A percentile compares a stretch with the other conserved stretches of the same genome.
phyloP scores from a whole-genome alignment of 2,329 filamentous ascomycete species.

The Fusarium palustre region DNA sequence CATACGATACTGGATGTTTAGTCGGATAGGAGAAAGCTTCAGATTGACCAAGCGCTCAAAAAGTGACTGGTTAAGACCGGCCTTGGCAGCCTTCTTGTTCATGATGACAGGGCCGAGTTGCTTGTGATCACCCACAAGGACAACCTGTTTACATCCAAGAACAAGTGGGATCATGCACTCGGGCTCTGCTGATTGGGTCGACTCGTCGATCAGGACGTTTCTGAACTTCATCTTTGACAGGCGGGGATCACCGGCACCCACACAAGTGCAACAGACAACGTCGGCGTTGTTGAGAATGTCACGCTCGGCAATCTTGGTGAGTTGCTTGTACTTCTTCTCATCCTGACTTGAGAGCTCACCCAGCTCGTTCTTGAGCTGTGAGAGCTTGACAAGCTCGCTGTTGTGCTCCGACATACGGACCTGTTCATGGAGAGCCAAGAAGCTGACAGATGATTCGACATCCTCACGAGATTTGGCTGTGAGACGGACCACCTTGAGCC shows the following conservation, averaged over 20 bases:
- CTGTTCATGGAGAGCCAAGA: conserved; percentile 94
- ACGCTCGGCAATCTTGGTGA: conserved; percentile 92
- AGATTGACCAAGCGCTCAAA: conserved; percentile 96
- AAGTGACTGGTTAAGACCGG: conserved; percentile 96
- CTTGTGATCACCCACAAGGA: conserved; percentile 98
- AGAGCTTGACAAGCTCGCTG: conserved; percentile 89
- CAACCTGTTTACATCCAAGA: conserved; percentile 97
- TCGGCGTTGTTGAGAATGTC: conserved; percentile 96
- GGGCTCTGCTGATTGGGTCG: conserved; percentile 96
- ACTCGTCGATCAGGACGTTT: conserved; percentile 97
- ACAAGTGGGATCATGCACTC: conserved; percentile 99
- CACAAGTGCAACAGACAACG: conserved; percentile 98
- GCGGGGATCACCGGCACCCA: conserved; percentile 94
- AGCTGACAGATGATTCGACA: conserved; percentile 97
- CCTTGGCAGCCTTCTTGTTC: conserved; percentile 99
- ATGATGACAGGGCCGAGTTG: conserved; percentile 98
- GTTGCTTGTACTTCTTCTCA: conserved; percentile 97
- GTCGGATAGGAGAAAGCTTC: conserved; percentile 87
- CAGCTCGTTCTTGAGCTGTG: conserved; percentile 89
- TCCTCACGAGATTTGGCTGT: conserved; percentile 99
- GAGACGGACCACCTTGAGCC: conserved; percentile 94
- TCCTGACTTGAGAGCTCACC: conserved; percentile 95
- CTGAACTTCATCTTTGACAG: conserved; percentile 98
- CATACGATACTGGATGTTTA: conserved; percentile 99
- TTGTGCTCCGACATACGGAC: conserved; percentile 98